Base-by-base conservation (phyloP, 2,329 filamentous ascomycete genomes). In the Trichoderma polysporum region DNA sequence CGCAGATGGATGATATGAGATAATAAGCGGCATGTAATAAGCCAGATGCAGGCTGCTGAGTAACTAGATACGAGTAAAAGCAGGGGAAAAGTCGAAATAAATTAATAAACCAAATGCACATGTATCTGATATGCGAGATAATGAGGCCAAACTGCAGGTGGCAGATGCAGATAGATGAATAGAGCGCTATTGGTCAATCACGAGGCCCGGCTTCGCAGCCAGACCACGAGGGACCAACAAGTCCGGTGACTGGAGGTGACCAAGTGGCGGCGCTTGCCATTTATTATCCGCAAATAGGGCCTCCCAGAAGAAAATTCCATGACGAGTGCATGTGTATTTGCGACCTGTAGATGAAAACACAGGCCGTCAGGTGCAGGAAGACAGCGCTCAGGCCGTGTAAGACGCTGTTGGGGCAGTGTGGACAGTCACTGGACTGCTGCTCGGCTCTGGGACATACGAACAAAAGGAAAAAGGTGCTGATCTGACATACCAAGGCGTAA, bases 181-280 rank as follows among this genome's bases (percentile, higher is more conserved):
- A 57, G 22, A 37, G 66, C 57, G 66, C 66, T 58, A 67, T 67
- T 62, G 50, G 66, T 31, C 58, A 50, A 67, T 67, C 66, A 67
- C 66, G 58, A 62, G 66, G 49, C 45, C n/a, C 27, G 47, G 64
- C 35, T n/a, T 33, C n/a, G 56, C 49, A 45, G 60, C 47, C 49
- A 66, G 64, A 25, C 66, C 63, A 66, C 63, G 63, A 66, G 63
- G 63, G 33, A 49, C 58, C 25, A 35, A 17, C 58, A 50, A 41
- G 66, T 67, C 58, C 33, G 66, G 58, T 67, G 58, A 62, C 58
- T 57, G 66, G 49, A 62, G 59, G 47, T n/a, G 47, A 31, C 47
- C 47, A 53, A 62, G 37, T 31, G 22, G 47, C 59, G 59, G 49
- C 47, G 47, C 47, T 54, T 54, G 59, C 49, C 49, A 31, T 53